A percentile compares a stretch with the other conserved stretches of the same genome.
Conservation (phyloP, 2,329 filamentous ascomycete species). For the Moelleriella libera region DNA sequence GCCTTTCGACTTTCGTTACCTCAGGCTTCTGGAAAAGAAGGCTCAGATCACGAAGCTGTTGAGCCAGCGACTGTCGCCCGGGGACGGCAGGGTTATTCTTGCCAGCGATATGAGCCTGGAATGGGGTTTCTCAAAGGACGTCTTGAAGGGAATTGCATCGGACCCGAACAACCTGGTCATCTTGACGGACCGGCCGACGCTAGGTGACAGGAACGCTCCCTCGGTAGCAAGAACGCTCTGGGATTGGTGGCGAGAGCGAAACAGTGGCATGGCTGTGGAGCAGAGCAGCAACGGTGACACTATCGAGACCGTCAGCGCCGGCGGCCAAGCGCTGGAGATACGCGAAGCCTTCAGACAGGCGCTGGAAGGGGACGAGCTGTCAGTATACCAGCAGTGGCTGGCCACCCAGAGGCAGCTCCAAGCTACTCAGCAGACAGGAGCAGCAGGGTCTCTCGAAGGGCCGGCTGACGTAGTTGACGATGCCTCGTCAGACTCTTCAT, state of each 20-base stretch:
- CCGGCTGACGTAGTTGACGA: slow-evolving; percentile 68
- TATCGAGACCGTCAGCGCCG: slow-evolving; percentile 52
- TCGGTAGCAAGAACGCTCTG: slow-evolving; percentile 65
- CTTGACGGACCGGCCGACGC: slow-evolving; percentile 60
- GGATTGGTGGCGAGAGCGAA: slow-evolving; percentile 61
- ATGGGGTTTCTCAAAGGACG: slow-evolving; percentile 86
- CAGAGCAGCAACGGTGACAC: slow-evolving; percentile 38
- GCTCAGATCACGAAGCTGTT: slow-evolving; percentile 62
- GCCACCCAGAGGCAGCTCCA: slow-evolving; percentile 80
- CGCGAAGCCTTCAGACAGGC: slow-evolving; percentile 47
- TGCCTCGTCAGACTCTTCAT: slow-evolving; percentile 72
- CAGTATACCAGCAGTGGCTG: slow-evolving; percentile 81
- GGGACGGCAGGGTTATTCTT: slow-evolving; percentile 59
- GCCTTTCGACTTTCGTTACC: slow-evolving; percentile 80
- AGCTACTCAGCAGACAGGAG: slow-evolving; percentile 60
- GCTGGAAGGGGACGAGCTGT: slow-evolving; percentile 62
- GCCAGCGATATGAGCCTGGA: slow-evolving; percentile 83
- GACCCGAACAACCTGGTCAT: slow-evolving; percentile 75
- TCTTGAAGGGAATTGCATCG: slow-evolving; percentile 58
- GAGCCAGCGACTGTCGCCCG: slow-evolving; percentile 22
- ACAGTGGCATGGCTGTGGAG: slow-evolving; percentile 48
- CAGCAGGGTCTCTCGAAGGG: slow-evolving; percentile 52
- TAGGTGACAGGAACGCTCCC: slow-evolving; percentile 22
- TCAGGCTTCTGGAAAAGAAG: slow-evolving; percentile 71
- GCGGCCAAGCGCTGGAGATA: slow-evolving; percentile 47